Percentiles rank a stretch among this genome's conserved stretches.
These are phyloP conservation scores for Pouteria campechiana DNA, from an alignment of 179 eudicot species.

Conservation along the genomic window DNA sequence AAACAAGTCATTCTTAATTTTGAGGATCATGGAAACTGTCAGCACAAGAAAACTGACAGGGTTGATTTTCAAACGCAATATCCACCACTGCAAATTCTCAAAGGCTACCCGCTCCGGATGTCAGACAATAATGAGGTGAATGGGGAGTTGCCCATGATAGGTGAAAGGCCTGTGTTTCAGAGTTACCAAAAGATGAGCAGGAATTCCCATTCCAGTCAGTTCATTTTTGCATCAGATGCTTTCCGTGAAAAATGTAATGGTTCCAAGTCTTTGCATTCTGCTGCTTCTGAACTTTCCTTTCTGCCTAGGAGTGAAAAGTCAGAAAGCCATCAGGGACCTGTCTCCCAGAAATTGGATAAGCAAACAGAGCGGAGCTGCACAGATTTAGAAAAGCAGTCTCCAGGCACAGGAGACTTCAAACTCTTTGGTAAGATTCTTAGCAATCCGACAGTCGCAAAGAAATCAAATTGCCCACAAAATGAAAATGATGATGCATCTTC, in stretches of 20 bases:
- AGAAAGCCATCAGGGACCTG: conserved; percentile 2
- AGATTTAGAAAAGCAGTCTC: conserved; percentile 29
- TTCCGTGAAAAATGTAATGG: conserved; percentile 40
- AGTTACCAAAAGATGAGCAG: conserved; percentile 5
- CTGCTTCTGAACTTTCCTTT: conserved; percentile 20
- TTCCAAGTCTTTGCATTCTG: conserved; percentile 9
- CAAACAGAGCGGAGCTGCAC: conserved; percentile 19
- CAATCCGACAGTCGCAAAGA: conserved; percentile 7
- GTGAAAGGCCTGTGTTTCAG: conserved; percentile 4
- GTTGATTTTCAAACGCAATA: background rate
- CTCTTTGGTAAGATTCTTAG: conserved; percentile 59
- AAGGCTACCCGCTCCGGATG: conserved; percentile 22
- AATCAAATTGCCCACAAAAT: background rate
- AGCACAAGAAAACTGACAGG: conserved; percentile 4
- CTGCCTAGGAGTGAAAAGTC: conserved; percentile 13
- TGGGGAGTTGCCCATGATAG: conserved; percentile 17
- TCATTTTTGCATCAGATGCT: conserved; percentile 13
- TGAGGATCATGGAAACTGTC: conserved; percentile 10
- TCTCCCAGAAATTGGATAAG: too few relatives aligned
- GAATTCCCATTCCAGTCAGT: conserved; percentile 2
- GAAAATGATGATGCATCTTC: conserved; percentile 6
- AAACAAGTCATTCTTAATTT: too few relatives aligned
- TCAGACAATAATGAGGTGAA: conserved; percentile 18
- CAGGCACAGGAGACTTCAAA: conserved; percentile 57
- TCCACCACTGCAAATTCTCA: conserved; percentile 7